Evolutionary conservation across 257 asterid genomes (phyloP).

Genomic region (Leptodermis oblonga): DNA sequence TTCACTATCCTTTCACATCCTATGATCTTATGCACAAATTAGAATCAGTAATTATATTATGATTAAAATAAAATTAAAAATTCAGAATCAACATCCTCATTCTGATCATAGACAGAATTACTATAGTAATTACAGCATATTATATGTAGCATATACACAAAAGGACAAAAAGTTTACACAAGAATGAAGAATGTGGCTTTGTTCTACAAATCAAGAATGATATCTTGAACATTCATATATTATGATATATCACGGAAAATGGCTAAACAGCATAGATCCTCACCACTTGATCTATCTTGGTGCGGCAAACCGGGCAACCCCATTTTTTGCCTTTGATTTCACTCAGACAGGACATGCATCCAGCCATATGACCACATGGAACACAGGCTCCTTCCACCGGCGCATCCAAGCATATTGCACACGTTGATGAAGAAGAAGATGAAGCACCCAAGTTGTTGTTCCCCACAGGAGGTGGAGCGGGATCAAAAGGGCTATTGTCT

Average conservation of each 20-base stretch:
- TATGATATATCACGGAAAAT: neutral
- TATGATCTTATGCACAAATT: too few relatives aligned
- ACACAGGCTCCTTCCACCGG: slow-evolving; percentile 85
- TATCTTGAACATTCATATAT: slow-evolving; percentile 6
- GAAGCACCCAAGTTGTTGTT: slow-evolving; percentile 31
- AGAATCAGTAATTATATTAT: too few relatives aligned
- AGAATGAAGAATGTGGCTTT: too few relatives aligned
- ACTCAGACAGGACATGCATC: slow-evolving; percentile 81
- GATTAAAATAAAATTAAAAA: too few relatives aligned
- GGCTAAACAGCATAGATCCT: slow-evolving; percentile 69
- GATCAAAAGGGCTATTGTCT: slow-evolving; percentile 44
- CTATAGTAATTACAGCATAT: too few relatives aligned
- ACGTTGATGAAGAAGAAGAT: slow-evolving; percentile 37
- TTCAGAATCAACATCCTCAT: too few relatives aligned
- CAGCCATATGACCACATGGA: slow-evolving; percentile 97
- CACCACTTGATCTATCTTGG: slow-evolving; percentile 70
- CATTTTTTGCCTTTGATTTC: slow-evolving; percentile 67
- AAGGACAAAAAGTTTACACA: too few relatives aligned
- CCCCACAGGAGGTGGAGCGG: slow-evolving; percentile 25
- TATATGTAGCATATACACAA: too few relatives aligned
- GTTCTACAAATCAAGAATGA: neutral
- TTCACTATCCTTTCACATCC: too few relatives aligned
- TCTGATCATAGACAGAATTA: too few relatives aligned
- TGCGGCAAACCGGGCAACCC: slow-evolving; percentile 96
- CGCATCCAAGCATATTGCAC: slow-evolving; percentile 77